Evolutionary conservation across 495 filamentous ascomycete genomes (phyloP), one percentile per base, ranked within the genome.

Genomic region (Talaromyces wortmannii): DNA sequence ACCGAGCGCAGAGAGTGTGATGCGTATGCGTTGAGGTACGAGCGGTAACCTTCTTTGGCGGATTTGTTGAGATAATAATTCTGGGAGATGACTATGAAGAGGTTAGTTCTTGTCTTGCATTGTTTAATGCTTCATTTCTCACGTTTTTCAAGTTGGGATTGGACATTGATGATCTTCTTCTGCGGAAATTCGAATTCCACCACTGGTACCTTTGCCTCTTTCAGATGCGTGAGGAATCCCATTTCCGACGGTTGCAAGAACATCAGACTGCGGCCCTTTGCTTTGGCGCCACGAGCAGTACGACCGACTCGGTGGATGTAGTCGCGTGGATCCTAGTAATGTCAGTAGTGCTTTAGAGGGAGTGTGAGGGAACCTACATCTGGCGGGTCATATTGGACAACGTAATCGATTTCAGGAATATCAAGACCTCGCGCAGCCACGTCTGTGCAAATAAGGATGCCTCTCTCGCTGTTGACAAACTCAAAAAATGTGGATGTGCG

Each of bases 401-500:
- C 36, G 31, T 31, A 53, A 16, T 55, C 48, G 48, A 51, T 48
- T n/a, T 18, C 45, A 71, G 81, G 71, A 70, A 86, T 84, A 79
- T 98, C 94, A 36, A 98, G 74, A 31, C 94, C 94, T 66, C 94
- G 76, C 7, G 94, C 95, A 40, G 95, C 94, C 57, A 98, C 95
- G 63, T 98, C 94, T 0, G 95, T 98, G 71, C 91, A 96, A 59
- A 98, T 91, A 43, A 98, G 71, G 4, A 88, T 95, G 8, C 94
- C 94, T 51, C 89, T 85, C 53, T 80, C 86, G 6, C 94, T 92
- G 67, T 98, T 98, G 72, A 88, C 91, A 76, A 97, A 98, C 62
- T 97, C 92, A 71, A 97, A 98, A 73, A 98, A 98, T 0, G 90
- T 95, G 64, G 94, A 95, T 48, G 94, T 98, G 5, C 94, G 87